Evolutionary conservation across 2,329 filamentous ascomycete species (phyloP).

Genomic region (Akanthomyces lecanii): DNA sequence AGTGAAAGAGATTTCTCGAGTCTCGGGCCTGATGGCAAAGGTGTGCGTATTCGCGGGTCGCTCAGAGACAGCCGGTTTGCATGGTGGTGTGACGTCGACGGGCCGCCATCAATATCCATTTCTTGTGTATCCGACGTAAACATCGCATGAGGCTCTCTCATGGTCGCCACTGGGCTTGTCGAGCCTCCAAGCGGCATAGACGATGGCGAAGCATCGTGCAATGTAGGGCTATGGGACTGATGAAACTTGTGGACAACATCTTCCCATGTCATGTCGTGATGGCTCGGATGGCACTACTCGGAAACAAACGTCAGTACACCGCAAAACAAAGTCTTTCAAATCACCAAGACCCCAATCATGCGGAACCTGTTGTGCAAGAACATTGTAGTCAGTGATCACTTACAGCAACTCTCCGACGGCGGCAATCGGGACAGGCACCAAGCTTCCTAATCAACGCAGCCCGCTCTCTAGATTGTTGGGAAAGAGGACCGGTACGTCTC

Average conservation of each 20-base stretch:
- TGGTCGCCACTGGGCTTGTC: conserved; percentile 42
- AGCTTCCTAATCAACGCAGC: conserved; percentile 57
- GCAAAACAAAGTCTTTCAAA: not conserved
- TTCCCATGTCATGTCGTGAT: conserved; percentile 59
- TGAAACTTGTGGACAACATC: conserved; percentile 52
- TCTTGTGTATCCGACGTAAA: conserved; percentile 46
- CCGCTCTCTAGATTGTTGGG: conserved; percentile 54
- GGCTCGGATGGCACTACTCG: conserved; percentile 52
- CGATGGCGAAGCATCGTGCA: conserved; percentile 45
- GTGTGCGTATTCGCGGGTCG: conserved; percentile 51
- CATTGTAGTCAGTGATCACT: conserved; percentile 30
- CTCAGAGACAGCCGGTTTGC: conserved; percentile 37
- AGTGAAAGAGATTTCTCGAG: conserved; percentile 47
- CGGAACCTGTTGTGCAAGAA: not conserved
- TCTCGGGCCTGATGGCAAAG: conserved; percentile 53
- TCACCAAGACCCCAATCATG: not conserved
- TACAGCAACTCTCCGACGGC: conserved; percentile 55
- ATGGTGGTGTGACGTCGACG: conserved; percentile 30
- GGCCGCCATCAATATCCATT: conserved; percentile 50
- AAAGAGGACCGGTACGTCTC: conserved; percentile 56
- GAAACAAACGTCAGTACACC: conserved; percentile 9
- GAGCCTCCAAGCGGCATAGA: conserved; percentile 38
- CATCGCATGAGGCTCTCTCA: conserved; percentile 34
- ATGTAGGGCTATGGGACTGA: conserved; percentile 47
- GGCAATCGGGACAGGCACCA: conserved; percentile 54